A percentile compares a stretch with the other conserved stretches of the same genome.
Evolutionary conservation across 139 green algal genomes (phyloP).

Genomic region (Medakamo hakoo): DNA sequence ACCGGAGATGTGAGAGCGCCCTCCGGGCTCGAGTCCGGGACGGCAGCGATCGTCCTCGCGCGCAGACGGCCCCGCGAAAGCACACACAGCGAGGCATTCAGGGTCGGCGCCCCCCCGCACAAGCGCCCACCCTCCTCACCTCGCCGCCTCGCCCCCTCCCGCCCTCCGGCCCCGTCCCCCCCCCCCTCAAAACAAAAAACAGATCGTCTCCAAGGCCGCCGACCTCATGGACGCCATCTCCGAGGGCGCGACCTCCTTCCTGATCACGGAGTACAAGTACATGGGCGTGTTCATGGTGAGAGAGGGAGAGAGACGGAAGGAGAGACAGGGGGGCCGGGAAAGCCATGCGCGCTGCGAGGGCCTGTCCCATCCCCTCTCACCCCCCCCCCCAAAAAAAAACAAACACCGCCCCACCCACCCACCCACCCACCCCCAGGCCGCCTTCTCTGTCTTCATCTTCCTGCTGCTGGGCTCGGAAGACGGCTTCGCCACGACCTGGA

Average conservation of each 20-base stretch:
- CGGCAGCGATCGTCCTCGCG: no score
- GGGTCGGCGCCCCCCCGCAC: no score
- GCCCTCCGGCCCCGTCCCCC: background rate
- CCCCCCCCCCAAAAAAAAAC: background rate
- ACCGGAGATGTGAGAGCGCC: no score
- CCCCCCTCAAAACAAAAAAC: background rate
- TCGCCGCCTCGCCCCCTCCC: no score
- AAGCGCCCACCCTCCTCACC: no score
- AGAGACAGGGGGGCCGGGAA: no score
- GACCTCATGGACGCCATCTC: slow-evolving; percentile 81
- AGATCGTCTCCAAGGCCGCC: slow-evolving; percentile 70
- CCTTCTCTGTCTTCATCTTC: slow-evolving; percentile 85
- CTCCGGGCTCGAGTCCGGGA: no score
- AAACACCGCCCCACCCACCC: background rate
- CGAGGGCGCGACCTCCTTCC: slow-evolving; percentile 80
- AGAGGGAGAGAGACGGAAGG: background rate
- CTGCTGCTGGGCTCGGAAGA: slow-evolving; percentile 70
- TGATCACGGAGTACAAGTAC: slow-evolving; percentile 92
- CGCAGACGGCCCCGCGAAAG: no score
- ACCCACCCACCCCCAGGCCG: slow-evolving; percentile 25
- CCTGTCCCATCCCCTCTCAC: background rate
- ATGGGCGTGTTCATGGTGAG: slow-evolving; percentile 71
- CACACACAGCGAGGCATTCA: no score
- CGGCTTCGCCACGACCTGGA: slow-evolving; percentile 46
- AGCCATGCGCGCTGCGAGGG: no score